phyloP scores from a whole-genome alignment of 495 filamentous ascomycete genomes.

The Hypoxylon trugodes region DNA sequence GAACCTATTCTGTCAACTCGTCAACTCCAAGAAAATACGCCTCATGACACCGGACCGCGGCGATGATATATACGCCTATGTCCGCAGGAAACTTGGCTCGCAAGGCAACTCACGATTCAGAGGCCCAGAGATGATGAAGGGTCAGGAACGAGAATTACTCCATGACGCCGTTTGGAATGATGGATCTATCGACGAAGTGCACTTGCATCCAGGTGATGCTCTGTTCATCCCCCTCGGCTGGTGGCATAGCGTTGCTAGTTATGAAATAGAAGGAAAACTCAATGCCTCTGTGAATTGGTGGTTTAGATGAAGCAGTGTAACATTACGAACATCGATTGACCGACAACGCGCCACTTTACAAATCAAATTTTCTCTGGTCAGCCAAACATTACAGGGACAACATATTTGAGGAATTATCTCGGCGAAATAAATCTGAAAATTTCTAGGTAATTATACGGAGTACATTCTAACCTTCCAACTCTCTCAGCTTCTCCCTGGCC shows the following conservation, averaged over 20 bases:
- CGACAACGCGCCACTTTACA: too few species aligned
- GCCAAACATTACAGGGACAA: too few species aligned
- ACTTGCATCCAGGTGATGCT: slow-evolving; percentile 71
- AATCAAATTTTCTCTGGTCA: too few species aligned
- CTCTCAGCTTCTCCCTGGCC: slow-evolving; percentile 50
- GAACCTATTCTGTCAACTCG: slow-evolving; percentile 88
- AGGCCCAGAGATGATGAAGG: slow-evolving; percentile 94
- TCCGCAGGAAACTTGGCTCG: slow-evolving; percentile 59
- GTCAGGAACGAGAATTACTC: slow-evolving; percentile 69
- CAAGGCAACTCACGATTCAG: slow-evolving; percentile 66
- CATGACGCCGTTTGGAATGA: slow-evolving; percentile 75
- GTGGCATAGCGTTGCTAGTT: slow-evolving; percentile 93
- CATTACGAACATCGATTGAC: neutral
- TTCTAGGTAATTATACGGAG: too few species aligned
- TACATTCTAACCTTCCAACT: slow-evolving; percentile 38
- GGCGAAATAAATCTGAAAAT: too few species aligned
- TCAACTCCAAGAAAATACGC: slow-evolving; percentile 76
- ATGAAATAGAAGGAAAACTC: slow-evolving; percentile 42
- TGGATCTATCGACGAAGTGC: slow-evolving; percentile 53
- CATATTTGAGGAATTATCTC: too few species aligned
- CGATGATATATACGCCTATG: slow-evolving; percentile 63
- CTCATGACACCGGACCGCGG: slow-evolving; percentile 71
- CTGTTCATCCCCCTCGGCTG: slow-evolving; percentile 91
- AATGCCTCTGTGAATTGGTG: slow-evolving; percentile 86
- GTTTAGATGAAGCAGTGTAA: slow-evolving; percentile 61